phyloP scores from a whole-genome alignment of 2,329 filamentous ascomycete species.

The Aureobasidium melanogenum region DNA sequence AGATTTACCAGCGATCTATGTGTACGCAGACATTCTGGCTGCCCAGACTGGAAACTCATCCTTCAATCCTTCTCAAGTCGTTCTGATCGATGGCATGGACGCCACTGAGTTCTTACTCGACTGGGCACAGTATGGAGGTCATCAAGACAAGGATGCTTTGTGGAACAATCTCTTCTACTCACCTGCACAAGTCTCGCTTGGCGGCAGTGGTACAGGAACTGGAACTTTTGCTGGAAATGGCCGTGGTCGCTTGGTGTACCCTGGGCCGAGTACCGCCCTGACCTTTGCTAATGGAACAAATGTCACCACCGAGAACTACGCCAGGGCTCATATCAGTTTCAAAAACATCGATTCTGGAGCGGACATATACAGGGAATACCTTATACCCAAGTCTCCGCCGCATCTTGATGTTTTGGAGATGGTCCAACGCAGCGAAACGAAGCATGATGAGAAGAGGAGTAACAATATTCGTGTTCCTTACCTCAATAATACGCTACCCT shows the following conservation, averaged over 20 bases:
- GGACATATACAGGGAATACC: slow-evolving; percentile 32
- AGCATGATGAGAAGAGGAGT: too few relatives aligned
- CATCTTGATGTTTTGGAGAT: slow-evolving; percentile 19
- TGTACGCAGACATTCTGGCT: slow-evolving; percentile 39
- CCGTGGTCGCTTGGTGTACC: slow-evolving; percentile 35
- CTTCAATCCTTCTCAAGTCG: slow-evolving; percentile 41
- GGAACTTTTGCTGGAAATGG: slow-evolving; percentile 38
- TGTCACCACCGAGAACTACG: slow-evolving; percentile 33
- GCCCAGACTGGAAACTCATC: slow-evolving; percentile 32
- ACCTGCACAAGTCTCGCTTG: slow-evolving; percentile 35
- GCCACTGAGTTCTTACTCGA: not conserved
- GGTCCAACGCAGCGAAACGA: not conserved
- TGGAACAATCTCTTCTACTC: slow-evolving; percentile 44
- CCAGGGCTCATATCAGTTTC: slow-evolving; percentile 32
- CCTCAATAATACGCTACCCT: too few relatives aligned
- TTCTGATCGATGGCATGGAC: slow-evolving; percentile 36
- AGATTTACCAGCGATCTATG: slow-evolving; percentile 49
- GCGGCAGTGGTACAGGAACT: slow-evolving; percentile 29
- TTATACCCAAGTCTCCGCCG: slow-evolving; percentile 18
- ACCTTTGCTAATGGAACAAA: slow-evolving; percentile 38
- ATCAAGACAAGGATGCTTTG: slow-evolving; percentile 39
- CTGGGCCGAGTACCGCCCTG: slow-evolving; percentile 33
- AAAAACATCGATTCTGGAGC: slow-evolving; percentile 32
- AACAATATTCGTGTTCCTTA: not conserved
- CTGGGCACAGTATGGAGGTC: not conserved